These are phyloP conservation scores for Sphaerosporella brunnea DNA, from an alignment of 495 filamentous ascomycete species.

Conservation along the genomic window DNA sequence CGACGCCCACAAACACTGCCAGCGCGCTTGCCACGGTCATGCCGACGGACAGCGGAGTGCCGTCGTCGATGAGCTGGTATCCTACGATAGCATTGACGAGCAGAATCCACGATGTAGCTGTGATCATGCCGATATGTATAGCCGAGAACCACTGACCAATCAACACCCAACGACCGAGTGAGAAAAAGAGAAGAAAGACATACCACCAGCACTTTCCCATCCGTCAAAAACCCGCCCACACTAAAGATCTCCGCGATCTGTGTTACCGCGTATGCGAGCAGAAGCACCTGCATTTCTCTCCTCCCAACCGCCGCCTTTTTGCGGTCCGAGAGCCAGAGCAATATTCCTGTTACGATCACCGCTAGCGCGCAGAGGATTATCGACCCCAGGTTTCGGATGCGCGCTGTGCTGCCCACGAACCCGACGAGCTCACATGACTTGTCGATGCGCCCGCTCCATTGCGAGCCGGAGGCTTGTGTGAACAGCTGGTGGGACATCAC, in stretches of 20 bases:
- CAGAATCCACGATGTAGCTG: constrained; percentile 76
- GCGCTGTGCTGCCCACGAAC: constrained; percentile 28
- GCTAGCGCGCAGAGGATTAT: constrained; percentile 66
- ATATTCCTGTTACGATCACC: constrained; percentile 43
- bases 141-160: constrained; percentile 61
- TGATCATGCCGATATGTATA: constrained; percentile 79
- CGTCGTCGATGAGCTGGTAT: constrained; percentile 86
- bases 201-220: constrained; percentile 19
- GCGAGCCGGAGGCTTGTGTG: constrained; percentile 3
- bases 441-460: background rate
- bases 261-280: constrained; percentile 72
- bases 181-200: background rate
- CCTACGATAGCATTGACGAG: constrained; percentile 85
- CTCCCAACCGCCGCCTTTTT: constrained; percentile 90
- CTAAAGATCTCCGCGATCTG: constrained; percentile 94
- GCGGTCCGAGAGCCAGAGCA: constrained; percentile 67
- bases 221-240: constrained; percentile 51
- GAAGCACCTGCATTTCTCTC: constrained; percentile 91
- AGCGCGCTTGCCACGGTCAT: constrained; percentile 52
- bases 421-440: constrained; percentile 20
- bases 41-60: constrained; percentile 64
- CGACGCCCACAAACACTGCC: constrained; percentile 69
- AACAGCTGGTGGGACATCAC: constrained; percentile 16
- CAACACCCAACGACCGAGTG: background rate
- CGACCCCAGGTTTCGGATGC: constrained; percentile 84